Percentiles rank a stretch among this genome's conserved stretches.
Evolutionary conservation across 1,139 yeast species (phyloP).

Genomic region (Meyerozyma athensensis): DNA sequence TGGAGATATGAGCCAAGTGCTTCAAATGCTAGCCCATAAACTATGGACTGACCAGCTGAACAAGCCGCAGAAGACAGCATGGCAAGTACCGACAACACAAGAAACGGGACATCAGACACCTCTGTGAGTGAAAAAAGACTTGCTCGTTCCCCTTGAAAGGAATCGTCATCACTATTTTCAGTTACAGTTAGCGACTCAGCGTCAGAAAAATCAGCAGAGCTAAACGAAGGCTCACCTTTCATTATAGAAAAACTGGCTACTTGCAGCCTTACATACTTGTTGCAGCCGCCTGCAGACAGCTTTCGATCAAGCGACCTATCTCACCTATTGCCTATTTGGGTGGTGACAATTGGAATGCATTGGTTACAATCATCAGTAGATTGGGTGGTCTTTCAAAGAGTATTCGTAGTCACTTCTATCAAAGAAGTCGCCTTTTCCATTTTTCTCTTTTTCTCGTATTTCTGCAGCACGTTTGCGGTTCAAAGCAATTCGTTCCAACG

Average conservation of each 20-base stretch:
- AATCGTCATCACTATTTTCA: background rate
- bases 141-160: background rate
- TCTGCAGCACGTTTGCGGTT: background rate
- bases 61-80: conserved; percentile 1
- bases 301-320: background rate
- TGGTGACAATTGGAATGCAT: background rate
- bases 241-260: no score
- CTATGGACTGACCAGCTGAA: background rate
- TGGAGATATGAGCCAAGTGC: conserved; percentile 7
- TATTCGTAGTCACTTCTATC: conserved; percentile 1
- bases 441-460: background rate
- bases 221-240: no score
- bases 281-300: background rate
- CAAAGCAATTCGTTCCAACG: background rate
- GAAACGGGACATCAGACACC: background rate
- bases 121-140: background rate
- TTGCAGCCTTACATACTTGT: background rate
- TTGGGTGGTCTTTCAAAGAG: background rate
- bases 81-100: background rate
- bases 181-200: background rate
- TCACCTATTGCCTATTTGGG: conserved; percentile 1
- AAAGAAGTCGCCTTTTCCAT: background rate
- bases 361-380: background rate
- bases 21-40: conserved; percentile 1
- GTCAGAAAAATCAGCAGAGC: no score